phyloP scores from a whole-genome alignment of 768 basidiomycete species.

The Psilocybe cubensis region DNA sequence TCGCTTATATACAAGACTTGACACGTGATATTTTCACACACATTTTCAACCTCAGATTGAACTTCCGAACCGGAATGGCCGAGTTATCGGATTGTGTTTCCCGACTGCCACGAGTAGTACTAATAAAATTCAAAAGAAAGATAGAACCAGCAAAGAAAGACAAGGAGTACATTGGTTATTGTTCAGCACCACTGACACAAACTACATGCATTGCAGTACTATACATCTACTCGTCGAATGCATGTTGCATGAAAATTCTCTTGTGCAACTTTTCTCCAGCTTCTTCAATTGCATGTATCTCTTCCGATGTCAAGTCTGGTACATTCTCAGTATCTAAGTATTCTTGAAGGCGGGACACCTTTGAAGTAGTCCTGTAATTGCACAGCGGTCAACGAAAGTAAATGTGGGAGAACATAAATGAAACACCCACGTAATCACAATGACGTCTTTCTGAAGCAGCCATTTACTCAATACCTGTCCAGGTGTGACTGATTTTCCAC shows the following conservation, averaged over 20 bases:
- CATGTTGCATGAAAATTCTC: constrained; percentile 42
- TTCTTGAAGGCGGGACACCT: constrained; percentile 49
- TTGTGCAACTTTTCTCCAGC: constrained; percentile 53
- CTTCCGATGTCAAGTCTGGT: constrained; percentile 57
- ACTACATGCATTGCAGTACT: no score
- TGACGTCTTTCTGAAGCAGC: constrained; percentile 63
- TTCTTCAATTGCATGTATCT: constrained; percentile 61
- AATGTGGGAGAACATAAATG: no score
- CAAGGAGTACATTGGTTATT: no score
- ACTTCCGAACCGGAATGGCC: no score
- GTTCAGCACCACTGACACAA: no score
- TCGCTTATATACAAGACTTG: constrained; percentile 5
- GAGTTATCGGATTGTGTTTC: no score
- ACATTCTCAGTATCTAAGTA: constrained; percentile 41
- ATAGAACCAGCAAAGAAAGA: no score
- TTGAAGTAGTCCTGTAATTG: constrained; percentile 52
- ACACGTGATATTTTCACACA: constrained; percentile 18
- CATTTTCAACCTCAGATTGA: no score
- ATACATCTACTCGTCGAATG: constrained; percentile 29
- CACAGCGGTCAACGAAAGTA: no score
- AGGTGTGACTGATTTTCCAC: constrained; percentile 45
- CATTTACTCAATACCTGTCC: constrained; percentile 74
- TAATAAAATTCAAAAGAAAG: no score
- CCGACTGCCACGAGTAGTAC: no score
- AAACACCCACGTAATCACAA: constrained; percentile 62